These are phyloP conservation scores for Acacia acuminata DNA, from an alignment of 306 rosid genomes.

Conservation along the genomic window DNA sequence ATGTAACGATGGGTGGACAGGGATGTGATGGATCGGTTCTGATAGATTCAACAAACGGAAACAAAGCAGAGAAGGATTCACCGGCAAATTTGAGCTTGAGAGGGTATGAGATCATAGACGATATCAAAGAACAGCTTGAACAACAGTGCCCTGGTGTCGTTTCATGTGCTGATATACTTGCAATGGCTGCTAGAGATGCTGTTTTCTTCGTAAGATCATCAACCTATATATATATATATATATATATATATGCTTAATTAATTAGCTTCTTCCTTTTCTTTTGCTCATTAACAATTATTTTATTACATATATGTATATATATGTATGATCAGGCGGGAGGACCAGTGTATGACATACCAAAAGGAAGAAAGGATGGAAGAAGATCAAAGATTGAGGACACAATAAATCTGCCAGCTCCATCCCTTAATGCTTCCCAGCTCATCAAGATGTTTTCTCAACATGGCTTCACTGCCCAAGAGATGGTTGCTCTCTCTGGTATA, in stretches of 20 bases:
- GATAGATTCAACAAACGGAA: conserved; percentile 64
- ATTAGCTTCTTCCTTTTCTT: background rate
- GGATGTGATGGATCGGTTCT: conserved; percentile 86
- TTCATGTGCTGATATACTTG: conserved; percentile 83
- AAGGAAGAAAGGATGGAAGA: conserved; percentile 80
- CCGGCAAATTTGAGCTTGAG: conserved; percentile 82
- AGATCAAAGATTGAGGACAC: conserved; percentile 85
- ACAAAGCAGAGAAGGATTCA: conserved; percentile 86
- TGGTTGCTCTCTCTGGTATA: conserved; percentile 88
- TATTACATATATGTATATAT: no score
- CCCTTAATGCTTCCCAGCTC: conserved; percentile 73
- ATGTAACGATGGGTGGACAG: conserved; percentile 25
- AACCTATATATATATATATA: background rate
- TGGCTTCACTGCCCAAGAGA: conserved; percentile 65
- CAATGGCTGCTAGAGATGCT: conserved; percentile 79
- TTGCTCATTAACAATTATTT: background rate
- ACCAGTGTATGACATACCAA: conserved; percentile 67
- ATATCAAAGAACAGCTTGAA: conserved; percentile 67
- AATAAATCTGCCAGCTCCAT: conserved; percentile 58
- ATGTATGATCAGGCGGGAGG: conserved; percentile 65
- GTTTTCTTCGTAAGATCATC: conserved; percentile 57
- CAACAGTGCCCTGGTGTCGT: conserved; percentile 71
- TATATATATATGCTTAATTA: background rate
- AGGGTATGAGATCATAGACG: conserved; percentile 79
- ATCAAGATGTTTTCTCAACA: conserved; percentile 55